Evolutionary conservation across 2,329 filamentous ascomycete genomes (phyloP).

Genomic region (Nigrospora oryzae): DNA sequence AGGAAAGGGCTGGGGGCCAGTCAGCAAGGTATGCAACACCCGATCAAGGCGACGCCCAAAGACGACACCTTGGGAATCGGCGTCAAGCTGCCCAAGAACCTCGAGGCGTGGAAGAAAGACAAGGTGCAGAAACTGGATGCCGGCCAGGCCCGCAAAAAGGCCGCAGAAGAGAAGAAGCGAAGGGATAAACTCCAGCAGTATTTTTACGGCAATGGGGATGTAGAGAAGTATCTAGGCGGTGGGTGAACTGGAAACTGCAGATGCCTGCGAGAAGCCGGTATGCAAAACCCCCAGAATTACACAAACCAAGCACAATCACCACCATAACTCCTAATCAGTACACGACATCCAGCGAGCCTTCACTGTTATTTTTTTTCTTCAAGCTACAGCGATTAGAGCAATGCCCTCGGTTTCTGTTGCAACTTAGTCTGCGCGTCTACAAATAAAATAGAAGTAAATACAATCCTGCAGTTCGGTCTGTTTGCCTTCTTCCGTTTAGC

Average conservation of each 20-base stretch:
- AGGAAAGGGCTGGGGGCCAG: constrained; percentile 62
- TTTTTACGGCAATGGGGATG: constrained; percentile 68
- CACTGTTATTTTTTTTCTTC: too few species aligned
- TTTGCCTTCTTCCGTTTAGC: too few species aligned
- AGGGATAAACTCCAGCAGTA: constrained; percentile 57
- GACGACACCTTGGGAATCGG: constrained; percentile 70
- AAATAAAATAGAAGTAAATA: too few species aligned
- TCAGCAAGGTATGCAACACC: constrained; percentile 66
- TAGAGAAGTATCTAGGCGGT: constrained; percentile 62
- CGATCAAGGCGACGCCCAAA: constrained; percentile 66
- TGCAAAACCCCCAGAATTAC: too few species aligned
- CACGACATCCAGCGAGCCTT: too few species aligned
- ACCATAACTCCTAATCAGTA: too few species aligned
- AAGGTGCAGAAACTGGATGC: constrained; percentile 51
- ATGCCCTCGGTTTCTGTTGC: too few species aligned
- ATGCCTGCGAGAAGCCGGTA: too few species aligned
- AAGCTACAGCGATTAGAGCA: too few species aligned
- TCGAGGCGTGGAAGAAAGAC: constrained; percentile 28
- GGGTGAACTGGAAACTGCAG: constrained; percentile 5
- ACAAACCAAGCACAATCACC: too few species aligned
- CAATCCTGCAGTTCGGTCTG: too few species aligned
- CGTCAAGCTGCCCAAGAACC: constrained; percentile 30
- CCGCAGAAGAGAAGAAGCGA: constrained; percentile 52
- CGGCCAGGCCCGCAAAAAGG: constrained; percentile 58
- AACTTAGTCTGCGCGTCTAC: too few species aligned